A percentile compares a stretch with the other conserved stretches of the same genome.
phyloP scores from a whole-genome alignment of 768 basidiomycete genomes.

The Lepiota venenata region DNA sequence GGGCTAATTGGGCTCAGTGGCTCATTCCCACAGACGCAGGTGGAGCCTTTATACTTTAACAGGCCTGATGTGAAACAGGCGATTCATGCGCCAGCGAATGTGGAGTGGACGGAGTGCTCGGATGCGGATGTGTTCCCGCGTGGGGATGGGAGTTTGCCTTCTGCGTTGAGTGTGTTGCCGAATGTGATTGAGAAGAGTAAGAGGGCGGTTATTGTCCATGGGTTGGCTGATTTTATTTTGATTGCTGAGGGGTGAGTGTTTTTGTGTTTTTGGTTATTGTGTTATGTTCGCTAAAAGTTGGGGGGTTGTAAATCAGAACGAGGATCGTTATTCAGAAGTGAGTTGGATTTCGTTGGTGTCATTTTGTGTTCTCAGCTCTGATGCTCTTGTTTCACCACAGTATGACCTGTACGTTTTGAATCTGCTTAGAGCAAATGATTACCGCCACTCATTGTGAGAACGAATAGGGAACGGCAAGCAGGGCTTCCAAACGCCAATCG shows the following conservation, averaged over 20 bases:
- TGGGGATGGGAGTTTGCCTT: slow-evolving; percentile 59
- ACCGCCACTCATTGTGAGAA: slow-evolving; percentile 25
- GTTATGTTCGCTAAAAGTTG: not conserved
- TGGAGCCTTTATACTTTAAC: slow-evolving; percentile 67
- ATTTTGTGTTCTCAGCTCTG: not conserved
- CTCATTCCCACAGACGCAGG: slow-evolving; percentile 50
- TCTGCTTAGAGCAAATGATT: too few relatives aligned
- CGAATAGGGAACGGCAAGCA: slow-evolving; percentile 46
- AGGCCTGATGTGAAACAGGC: slow-evolving; percentile 62
- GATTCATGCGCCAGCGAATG: slow-evolving; percentile 65
- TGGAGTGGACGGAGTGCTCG: slow-evolving; percentile 64
- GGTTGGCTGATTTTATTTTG: slow-evolving; percentile 68
- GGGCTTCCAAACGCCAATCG: slow-evolving; percentile 71
- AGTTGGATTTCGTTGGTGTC: slow-evolving; percentile 14
- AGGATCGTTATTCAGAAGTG: slow-evolving; percentile 67
- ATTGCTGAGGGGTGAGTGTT: slow-evolving; percentile 66
- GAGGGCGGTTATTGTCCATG: slow-evolving; percentile 67
- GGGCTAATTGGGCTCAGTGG: slow-evolving; percentile 40
- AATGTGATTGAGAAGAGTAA: slow-evolving; percentile 74
- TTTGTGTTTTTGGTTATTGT: not conserved
- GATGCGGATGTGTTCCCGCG: slow-evolving; percentile 55
- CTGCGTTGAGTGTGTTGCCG: slow-evolving; percentile 63
- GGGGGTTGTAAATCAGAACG: slow-evolving; percentile 29
- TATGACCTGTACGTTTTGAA: slow-evolving; percentile 33
- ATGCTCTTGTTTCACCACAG: slow-evolving; percentile 16